Base-by-base conservation (phyloP, 108 stramenopile species). In the Cyclotella atomus region DNA sequence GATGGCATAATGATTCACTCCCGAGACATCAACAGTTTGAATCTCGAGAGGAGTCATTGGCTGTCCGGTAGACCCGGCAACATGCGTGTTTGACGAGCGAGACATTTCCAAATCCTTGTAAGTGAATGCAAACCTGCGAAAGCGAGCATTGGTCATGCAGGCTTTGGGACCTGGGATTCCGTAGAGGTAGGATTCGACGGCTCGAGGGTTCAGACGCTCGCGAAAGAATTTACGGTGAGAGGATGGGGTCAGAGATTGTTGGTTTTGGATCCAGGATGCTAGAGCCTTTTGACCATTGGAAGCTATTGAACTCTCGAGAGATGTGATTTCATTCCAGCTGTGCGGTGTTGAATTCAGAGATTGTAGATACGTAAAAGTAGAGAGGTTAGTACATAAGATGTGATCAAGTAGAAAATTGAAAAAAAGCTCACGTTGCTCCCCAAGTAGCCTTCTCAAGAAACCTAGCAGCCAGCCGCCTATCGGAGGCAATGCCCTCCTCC, bases 201-300 rank as follows among this genome's bases (percentile, higher is more conserved):
- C 19, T 0, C 77, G 72, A 29, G 68, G 64, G 53, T 57, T 64
- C 9, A 72, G 38, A 4, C 63, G 64, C 21, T 30, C 15, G 19
- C 84, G 68, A 23, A 75, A 85, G 65, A 73, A 68, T 3, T 57
- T 66, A 16, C 84, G 76, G 44, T 85, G 84, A 15, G 63, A 71
- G 2, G 77, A 36, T 0, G 59, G 45, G 5, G 59, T 16, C 14
- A 53, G 20, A 17, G 36, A 33, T 14, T 71, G 35, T 32, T 81
- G 70, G 1, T 66, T 20, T 53, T 70, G 19, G n/a, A 79, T 28
- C 72, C 73, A 80, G 15, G 14, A 9, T 3, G 70, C 76, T 2
- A 77, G 32, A 0, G 76, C 76, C 7, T 35, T 35, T 19, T 14
- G 20, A 16, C 71, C 71, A 17, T 32, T 3, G 17, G 44, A 23